A percentile compares a stretch with the other conserved stretches of the same genome.
phyloP scores from a whole-genome alignment of 495 filamentous ascomycete genomes.

The Mytilinidion resinicola region DNA sequence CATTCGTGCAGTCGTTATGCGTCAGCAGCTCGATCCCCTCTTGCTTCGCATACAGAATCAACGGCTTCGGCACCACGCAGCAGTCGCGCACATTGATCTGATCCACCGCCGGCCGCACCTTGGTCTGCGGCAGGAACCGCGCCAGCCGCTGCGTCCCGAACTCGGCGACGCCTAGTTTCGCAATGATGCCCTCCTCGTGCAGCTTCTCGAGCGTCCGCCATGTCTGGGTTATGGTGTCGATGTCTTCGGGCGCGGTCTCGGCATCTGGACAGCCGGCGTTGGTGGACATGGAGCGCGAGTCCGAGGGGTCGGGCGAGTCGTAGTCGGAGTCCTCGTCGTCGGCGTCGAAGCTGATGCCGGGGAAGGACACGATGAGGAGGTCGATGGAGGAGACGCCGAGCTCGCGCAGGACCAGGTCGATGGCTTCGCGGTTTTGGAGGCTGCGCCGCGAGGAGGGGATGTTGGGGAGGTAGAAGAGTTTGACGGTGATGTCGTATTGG shows the following conservation, averaged over 20 bases:
- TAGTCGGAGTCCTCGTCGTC: constrained; percentile 64
- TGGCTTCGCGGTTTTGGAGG: constrained; percentile 65
- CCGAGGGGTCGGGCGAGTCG: constrained; percentile 40
- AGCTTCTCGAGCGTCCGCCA: constrained; percentile 70
- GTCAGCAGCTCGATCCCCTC: constrained; percentile 82
- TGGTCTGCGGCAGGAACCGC: constrained; percentile 57
- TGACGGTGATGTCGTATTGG: constrained; percentile 88
- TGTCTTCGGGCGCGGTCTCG: constrained; percentile 48
- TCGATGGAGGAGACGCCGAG: constrained; percentile 70
- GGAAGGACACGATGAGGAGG: constrained; percentile 87
- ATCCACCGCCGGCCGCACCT: constrained; percentile 73
- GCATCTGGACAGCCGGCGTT: neutral
- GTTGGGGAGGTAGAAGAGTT: constrained; percentile 82
- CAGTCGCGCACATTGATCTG: constrained; percentile 98
- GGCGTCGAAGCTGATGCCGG: constrained; percentile 86
- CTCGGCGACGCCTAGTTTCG: constrained; percentile 76
- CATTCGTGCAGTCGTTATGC: constrained; percentile 89
- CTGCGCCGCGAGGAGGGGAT: constrained; percentile 55
- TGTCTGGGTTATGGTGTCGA: constrained; percentile 58
- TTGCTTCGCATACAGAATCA: constrained; percentile 78
- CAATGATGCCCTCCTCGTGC: constrained; percentile 62
- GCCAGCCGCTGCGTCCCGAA: constrained; percentile 77
- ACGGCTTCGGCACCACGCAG: constrained; percentile 86
- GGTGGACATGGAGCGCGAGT: constrained; percentile 34
- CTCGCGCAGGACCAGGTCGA: constrained; percentile 71